Percentiles rank a stretch among this genome's conserved stretches.
phyloP scores from a whole-genome alignment of 1,139 yeast species.

The Debaryomyces subglobosus region DNA sequence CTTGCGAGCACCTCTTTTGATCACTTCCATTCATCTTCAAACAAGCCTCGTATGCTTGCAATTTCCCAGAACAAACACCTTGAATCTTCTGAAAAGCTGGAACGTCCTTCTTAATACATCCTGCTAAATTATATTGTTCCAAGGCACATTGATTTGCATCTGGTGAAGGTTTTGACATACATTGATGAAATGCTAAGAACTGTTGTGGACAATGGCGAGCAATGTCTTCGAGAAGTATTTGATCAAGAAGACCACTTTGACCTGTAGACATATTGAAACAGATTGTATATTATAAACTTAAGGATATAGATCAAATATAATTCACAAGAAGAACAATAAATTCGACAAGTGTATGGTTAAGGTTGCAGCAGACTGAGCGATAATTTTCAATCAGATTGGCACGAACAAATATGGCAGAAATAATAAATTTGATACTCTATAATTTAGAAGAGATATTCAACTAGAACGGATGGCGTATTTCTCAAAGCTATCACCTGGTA shows the following conservation, averaged over 20 bases:
- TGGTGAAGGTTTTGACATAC: constrained; percentile 52
- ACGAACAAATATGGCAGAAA: constrained; percentile 3
- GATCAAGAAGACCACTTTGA: constrained; percentile 31
- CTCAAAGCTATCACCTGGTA: constrained; percentile 11
- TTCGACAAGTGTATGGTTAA: neutral
- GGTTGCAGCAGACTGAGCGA: constrained; percentile 2
- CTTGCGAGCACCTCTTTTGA: constrained; percentile 38
- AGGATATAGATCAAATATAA: neutral
- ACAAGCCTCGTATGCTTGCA: constrained; percentile 65
- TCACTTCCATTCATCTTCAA: constrained; percentile 42
- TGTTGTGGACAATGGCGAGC: constrained; percentile 68
- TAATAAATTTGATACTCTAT: neutral
- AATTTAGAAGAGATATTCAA: neutral
- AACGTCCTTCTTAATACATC: constrained; percentile 60
- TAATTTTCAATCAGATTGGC: constrained; percentile 2
- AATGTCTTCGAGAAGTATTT: constrained; percentile 43
- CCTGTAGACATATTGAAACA: constrained; percentile 6
- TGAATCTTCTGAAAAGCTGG: constrained; percentile 69
- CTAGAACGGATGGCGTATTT: constrained; percentile 7
- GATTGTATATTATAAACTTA: neutral
- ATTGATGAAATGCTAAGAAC: constrained; percentile 65
- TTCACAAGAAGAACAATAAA: neutral
- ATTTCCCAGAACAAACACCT: constrained; percentile 54
- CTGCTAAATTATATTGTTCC: constrained; percentile 55
- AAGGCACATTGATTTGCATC: constrained; percentile 50